These are phyloP conservation scores for Penicillium sp. DNA, from an alignment of 2,329 filamentous ascomycete species.

Conservation along the genomic window DNA sequence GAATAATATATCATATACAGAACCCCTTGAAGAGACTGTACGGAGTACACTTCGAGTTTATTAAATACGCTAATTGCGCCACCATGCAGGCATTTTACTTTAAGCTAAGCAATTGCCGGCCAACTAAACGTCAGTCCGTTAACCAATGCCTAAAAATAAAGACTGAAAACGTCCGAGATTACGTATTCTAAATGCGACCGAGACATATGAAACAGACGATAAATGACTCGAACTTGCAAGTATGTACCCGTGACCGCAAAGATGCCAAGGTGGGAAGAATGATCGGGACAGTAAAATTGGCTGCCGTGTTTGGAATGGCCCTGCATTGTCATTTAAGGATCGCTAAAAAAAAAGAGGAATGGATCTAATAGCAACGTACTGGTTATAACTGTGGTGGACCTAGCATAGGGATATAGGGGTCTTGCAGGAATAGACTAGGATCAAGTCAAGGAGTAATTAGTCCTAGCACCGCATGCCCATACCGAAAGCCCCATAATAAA, in stretches of 20 bases:
- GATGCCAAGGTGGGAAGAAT: neutral
- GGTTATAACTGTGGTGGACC: neutral
- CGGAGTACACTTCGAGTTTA: neutral
- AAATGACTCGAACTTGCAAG: neutral
- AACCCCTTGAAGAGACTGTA: constrained; percentile 4
- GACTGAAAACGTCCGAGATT: neutral
- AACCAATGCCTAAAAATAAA: constrained; percentile 6
- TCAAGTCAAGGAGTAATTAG: neutral
- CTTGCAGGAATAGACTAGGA: neutral
- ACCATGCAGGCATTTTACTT: constrained; percentile 9
- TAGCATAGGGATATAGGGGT: neutral
- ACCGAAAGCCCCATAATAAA: too few species aligned
- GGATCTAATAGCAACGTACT: too few species aligned
- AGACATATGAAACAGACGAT: neutral
- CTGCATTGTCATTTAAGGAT: neutral
- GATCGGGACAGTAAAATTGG: neutral
- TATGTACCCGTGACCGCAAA: neutral
- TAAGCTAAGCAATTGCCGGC: constrained; percentile 11
- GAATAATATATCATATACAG: constrained; percentile 5
- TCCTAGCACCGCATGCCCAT: too few species aligned
- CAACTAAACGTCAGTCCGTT: constrained; percentile 8
- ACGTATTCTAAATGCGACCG: neutral
- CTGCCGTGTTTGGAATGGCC: neutral
- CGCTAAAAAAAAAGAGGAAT: too few species aligned
- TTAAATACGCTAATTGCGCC: constrained; percentile 4